Evolutionary conservation across 208 protist species (phyloP).

Genomic region (Trypanosoma platydactyli): DNA sequence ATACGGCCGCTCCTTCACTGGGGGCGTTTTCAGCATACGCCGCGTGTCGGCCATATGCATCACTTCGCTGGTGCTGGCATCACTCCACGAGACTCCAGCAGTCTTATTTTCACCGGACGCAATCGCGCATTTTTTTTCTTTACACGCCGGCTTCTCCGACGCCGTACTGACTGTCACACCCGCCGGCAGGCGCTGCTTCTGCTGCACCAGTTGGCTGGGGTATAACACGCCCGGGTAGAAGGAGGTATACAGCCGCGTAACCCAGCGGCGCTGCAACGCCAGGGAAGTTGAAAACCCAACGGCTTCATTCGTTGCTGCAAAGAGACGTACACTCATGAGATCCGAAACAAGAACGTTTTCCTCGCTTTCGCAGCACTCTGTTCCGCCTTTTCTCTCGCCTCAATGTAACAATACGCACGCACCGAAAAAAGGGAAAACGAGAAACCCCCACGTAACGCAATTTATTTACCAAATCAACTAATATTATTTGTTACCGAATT

Average conservation of each 20-base stretch:
- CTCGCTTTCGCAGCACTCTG: too few species aligned
- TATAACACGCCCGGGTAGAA: constrained; percentile 77
- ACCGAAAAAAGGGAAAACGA: neutral
- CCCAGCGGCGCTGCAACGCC: constrained; percentile 41
- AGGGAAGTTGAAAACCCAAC: constrained; percentile 25
- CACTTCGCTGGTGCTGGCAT: constrained; percentile 64
- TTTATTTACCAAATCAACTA: neutral
- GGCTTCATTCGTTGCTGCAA: neutral
- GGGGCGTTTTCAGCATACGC: neutral
- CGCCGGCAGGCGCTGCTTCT: constrained; percentile 47
- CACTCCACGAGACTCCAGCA: constrained; percentile 57
- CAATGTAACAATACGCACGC: too few species aligned
- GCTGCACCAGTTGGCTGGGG: constrained; percentile 75
- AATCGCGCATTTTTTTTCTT: neutral
- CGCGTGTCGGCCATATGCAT: constrained; percentile 29
- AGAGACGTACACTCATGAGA: constrained; percentile 14
- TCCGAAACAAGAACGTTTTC: neutral
- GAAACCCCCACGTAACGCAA: neutral
- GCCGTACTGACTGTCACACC: constrained; percentile 24
- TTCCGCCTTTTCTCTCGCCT: too few species aligned
- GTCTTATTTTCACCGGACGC: constrained; percentile 2
- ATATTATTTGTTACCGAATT: neutral
- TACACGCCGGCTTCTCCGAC: neutral
- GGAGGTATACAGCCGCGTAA: constrained; percentile 87
- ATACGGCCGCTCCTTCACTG: constrained; percentile 42